Evolutionary conservation across 2,329 filamentous ascomycete species (phyloP).

Genomic region (Ustulina deusta): DNA sequence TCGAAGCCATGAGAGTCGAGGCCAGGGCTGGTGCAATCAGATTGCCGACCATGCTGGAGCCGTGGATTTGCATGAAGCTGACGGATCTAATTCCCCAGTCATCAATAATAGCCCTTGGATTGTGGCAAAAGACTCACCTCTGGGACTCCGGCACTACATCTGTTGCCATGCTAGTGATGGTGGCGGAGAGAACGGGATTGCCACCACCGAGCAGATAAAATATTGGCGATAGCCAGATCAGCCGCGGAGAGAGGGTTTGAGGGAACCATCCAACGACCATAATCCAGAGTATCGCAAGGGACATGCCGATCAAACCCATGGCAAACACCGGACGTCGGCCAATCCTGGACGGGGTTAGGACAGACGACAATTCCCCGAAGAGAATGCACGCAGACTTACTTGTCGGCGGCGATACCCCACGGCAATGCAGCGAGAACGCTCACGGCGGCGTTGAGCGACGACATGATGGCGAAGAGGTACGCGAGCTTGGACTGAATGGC

Average conservation of each 20-base stretch:
- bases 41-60: conserved; percentile 51
- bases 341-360: conserved; percentile 44
- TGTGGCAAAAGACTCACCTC: conserved; percentile 46
- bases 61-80: conserved; percentile 52
- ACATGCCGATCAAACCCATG: conserved; percentile 49
- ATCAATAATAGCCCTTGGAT: conserved; percentile 4
- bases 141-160: conserved; percentile 54
- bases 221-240: conserved; percentile 53
- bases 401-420: conserved; percentile 55
- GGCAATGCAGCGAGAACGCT: conserved; percentile 52
- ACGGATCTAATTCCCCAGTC: conserved; percentile 49
- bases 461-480: conserved; percentile 50
- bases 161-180: conserved; percentile 53
- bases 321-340: conserved; percentile 54
- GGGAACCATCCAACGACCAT: conserved; percentile 53
- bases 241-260: conserved; percentile 48
- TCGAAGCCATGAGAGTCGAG: conserved; percentile 52
- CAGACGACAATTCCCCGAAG: no score
- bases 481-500: conserved; percentile 54
- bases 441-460: conserved; percentile 50
- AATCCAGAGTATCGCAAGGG: conserved; percentile 46
- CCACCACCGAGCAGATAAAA: conserved; percentile 54
- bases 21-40: conserved; percentile 54
- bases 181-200: conserved; percentile 49
- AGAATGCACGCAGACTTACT: conserved; percentile 41